Conservation (phyloP, 495 filamentous ascomycete genomes). For the Trichoderma orchidacearum region DNA sequence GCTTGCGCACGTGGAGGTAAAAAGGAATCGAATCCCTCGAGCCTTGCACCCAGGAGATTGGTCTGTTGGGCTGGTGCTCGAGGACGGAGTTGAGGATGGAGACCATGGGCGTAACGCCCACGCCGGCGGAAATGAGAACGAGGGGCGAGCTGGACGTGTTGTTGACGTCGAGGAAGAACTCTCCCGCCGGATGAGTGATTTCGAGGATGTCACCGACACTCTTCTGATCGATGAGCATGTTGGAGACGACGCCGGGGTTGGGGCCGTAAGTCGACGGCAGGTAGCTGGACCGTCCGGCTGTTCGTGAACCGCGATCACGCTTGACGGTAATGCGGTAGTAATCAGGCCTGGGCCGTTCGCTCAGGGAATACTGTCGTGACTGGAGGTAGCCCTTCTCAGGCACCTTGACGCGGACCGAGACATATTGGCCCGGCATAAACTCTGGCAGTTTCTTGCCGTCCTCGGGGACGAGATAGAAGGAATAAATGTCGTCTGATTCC, state of each 20-base stretch:
- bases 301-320: conserved; percentile 39
- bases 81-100: conserved; percentile 50
- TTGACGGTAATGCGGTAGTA: conserved; percentile 63
- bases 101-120: conserved; percentile 54
- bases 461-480: conserved; percentile 56
- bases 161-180: conserved; percentile 48
- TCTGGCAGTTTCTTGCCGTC: conserved; percentile 45
- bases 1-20: conserved; percentile 30
- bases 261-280: conserved; percentile 18
- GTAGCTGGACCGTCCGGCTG: conserved; percentile 18
- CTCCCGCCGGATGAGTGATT: conserved; percentile 54
- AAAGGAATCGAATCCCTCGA: conserved; percentile 37
- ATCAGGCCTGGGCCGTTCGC: conserved; percentile 39
- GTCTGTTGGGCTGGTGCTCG: conserved; percentile 26
- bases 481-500: conserved; percentile 53
- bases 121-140: conserved; percentile 58
- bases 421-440: conserved; percentile 58
- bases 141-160: conserved; percentile 28
- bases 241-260: conserved; percentile 53
- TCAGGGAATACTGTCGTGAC: conserved; percentile 61
- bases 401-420: conserved; percentile 44
- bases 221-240: conserved; percentile 49
- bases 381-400: conserved; percentile 45
- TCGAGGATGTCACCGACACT: conserved; percentile 44
- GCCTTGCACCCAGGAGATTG: conserved; percentile 53